Percentiles rank a stretch among this genome's conserved stretches.
Evolutionary conservation across 768 basidiomycete genomes (phyloP).

Genomic region (Zangia roseola): DNA sequence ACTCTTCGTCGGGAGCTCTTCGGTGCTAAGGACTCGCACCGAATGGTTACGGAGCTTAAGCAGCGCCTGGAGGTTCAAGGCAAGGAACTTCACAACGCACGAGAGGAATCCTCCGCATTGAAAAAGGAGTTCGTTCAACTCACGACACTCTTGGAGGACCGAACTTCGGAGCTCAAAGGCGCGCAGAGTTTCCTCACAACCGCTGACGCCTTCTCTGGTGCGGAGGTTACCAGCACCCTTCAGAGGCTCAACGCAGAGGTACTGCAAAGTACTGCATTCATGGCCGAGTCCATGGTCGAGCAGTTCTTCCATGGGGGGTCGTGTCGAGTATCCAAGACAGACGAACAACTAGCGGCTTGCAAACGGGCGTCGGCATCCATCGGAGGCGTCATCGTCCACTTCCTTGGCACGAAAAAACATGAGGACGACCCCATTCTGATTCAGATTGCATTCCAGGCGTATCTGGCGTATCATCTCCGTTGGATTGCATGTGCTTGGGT

Average conservation of each 20-base stretch:
- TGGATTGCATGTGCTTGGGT: slow-evolving; percentile 31
- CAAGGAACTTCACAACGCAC: slow-evolving; percentile 21
- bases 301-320: slow-evolving; percentile 30
- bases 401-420: slow-evolving; percentile 29
- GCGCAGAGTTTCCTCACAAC: slow-evolving; percentile 47
- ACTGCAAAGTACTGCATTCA: slow-evolving; percentile 45
- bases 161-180: slow-evolving; percentile 44
- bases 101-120: slow-evolving; percentile 29
- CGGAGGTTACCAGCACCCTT: slow-evolving; percentile 45
- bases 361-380: slow-evolving; percentile 21
- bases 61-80: slow-evolving; percentile 18
- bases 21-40: slow-evolving; percentile 9
- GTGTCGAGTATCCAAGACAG: slow-evolving; percentile 11
- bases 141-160: slow-evolving; percentile 34
- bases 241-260: slow-evolving; percentile 48
- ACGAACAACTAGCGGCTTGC: slow-evolving; percentile 24
- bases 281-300: slow-evolving; percentile 49
- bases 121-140: slow-evolving; percentile 30
- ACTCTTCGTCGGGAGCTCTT: slow-evolving; percentile 16
- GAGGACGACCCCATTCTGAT: slow-evolving; percentile 35
- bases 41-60: slow-evolving; percentile 11
- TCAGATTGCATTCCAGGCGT: slow-evolving; percentile 37
- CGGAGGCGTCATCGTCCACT: slow-evolving; percentile 25
- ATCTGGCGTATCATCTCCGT: slow-evolving; percentile 24
- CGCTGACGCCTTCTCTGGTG: slow-evolving; percentile 42